Evolutionary conservation across 768 basidiomycete genomes (phyloP).

Genomic region (Porphyrellus cyaneotinctus): DNA sequence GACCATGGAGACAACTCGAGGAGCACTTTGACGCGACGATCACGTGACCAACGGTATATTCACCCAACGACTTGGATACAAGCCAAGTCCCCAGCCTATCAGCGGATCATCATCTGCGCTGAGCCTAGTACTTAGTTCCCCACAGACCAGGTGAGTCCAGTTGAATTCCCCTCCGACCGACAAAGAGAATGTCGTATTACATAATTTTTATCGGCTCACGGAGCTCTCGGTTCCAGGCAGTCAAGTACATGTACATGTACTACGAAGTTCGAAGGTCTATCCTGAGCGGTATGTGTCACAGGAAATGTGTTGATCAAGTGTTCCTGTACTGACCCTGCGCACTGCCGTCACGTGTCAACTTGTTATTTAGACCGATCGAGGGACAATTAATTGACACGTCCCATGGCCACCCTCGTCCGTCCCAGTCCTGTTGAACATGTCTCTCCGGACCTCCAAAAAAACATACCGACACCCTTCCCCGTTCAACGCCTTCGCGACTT

Average conservation of each 20-base stretch:
- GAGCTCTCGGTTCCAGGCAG: not conserved
- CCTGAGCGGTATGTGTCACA: not conserved
- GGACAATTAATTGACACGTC: not conserved
- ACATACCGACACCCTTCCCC: conserved; percentile 25
- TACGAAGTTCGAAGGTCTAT: no score
- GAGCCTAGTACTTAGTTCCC: no score
- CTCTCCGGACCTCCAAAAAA: not conserved
- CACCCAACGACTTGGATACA: no score
- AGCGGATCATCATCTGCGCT: no score
- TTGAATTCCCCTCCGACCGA: no score
- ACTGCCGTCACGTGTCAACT: conserved; percentile 17
- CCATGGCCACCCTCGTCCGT: conserved; percentile 31
- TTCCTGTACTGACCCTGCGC: conserved; percentile 2
- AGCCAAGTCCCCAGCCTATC: no score
- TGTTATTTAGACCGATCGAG: conserved; percentile 7
- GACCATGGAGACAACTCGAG: no score
- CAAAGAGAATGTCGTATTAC: not conserved
- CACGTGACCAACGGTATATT: not conserved
- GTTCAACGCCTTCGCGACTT: conserved; percentile 8
- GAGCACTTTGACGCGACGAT: not conserved
- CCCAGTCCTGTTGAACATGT: conserved; percentile 1
- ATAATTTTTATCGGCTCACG: not conserved
- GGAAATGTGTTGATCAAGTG: not conserved
- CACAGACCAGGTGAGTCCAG: no score
- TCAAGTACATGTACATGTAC: no score